Base-by-base conservation (phyloP, 1,284 basidiomycete species). In the Veloporphyrellus conicus region DNA sequence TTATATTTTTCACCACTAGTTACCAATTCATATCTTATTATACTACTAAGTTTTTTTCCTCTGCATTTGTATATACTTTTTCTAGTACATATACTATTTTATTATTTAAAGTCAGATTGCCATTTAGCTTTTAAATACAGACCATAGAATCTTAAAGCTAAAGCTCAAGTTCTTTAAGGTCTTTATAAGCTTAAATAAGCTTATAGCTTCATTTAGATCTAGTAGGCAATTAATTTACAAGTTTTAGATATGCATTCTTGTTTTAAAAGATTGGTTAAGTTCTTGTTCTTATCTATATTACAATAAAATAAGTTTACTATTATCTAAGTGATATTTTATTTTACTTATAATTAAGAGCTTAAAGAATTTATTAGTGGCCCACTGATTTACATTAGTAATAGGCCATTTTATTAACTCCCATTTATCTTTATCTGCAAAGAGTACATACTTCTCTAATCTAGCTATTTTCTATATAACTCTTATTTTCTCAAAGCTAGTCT, bases 51-150 rank as follows among this genome's bases (percentile, higher is more conserved):
- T 52, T 2, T 34, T 54, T 1, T 58, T 58, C 1, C 55, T 47
- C 0, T n/a, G 12, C 23, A 33, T 73, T 63, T 0, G 41, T 47
- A 43, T 62, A 74, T 2, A 67, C 43, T 6, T 54, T 54, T 32
- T 65, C 56, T 0, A 71, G 72, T 39, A 48, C 55, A 41, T 66
- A 73, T 3, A 39, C 37, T 27, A 70, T 56, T 6, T 51, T 10
- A 0, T 64, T 55, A 2, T 48, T n/a, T 40, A 72, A 71, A 2
- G 56, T 44, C 11, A 52, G 51, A 41, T 65, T 50, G 14, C 44
- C 41, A 3, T 50, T 47, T 2, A 50, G 15, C 12, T 50, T 45
- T 4, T 9, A 1, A 4, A 53, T 6, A 18, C 42, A 51, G 19
- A 43, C 39, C 0, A 53, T 22, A 0, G 38, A 41, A 23, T 53